These are phyloP conservation scores for Sphagnum contortum DNA, from an alignment of 225 moss, liverwort and hornwort genomes.

Conservation along the genomic window DNA sequence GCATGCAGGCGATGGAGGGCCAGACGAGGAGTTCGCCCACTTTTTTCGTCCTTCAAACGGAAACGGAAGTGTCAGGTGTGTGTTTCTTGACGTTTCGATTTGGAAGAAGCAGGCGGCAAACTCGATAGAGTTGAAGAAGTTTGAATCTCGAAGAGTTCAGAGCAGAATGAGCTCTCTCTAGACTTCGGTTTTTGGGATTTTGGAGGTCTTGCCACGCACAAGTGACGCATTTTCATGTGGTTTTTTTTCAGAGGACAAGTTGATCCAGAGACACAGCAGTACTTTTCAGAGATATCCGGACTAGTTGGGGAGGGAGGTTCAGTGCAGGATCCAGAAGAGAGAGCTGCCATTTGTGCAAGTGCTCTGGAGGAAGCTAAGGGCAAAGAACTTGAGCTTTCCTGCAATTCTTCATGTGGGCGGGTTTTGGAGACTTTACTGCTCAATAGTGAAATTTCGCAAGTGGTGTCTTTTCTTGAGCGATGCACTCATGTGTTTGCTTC, in stretches of 20 bases:
- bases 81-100: too few relatives aligned
- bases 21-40: too few relatives aligned
- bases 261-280: slow-evolving; percentile 74
- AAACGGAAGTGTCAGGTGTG: too few relatives aligned
- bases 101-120: too few relatives aligned
- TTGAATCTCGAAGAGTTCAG: too few relatives aligned
- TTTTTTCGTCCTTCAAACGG: too few relatives aligned
- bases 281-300: slow-evolving; percentile 70
- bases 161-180: too few relatives aligned
- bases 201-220: too few relatives aligned
- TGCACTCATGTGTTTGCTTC: slow-evolving; percentile 46
- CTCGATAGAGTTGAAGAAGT: too few relatives aligned
- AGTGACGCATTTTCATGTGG: too few relatives aligned
- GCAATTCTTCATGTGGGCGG: slow-evolving; percentile 73
- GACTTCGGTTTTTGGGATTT: too few relatives aligned
- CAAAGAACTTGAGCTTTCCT: slow-evolving; percentile 83
- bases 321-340: slow-evolving; percentile 57
- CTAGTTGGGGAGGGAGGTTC: slow-evolving; percentile 52
- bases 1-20: too few relatives aligned
- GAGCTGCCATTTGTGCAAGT: slow-evolving; percentile 54
- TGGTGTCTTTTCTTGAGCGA: slow-evolving; percentile 57
- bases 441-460: slow-evolving; percentile 37
- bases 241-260: slow-evolving; percentile 21
- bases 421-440: slow-evolving; percentile 61
- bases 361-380: slow-evolving; percentile 83